Evolutionary conservation across 2,329 filamentous ascomycete species (phyloP), one percentile per base, ranked within the genome.

Genomic region (Fusarium albosuccineum): DNA sequence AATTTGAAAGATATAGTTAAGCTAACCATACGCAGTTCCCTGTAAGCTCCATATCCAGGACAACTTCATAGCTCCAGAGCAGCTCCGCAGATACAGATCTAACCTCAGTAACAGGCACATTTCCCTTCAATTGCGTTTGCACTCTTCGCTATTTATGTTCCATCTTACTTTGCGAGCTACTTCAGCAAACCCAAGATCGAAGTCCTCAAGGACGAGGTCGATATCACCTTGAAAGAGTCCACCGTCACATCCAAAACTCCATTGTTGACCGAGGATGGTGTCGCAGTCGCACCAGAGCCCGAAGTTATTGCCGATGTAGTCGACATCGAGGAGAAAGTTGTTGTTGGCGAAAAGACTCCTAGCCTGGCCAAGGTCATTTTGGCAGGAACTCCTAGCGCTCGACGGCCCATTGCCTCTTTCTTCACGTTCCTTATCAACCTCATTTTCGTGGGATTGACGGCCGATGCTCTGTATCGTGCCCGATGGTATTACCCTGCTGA

Each of bases 381-480:
- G 26, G 88, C 88, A 4, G 96, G 96, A 4, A 81, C 91, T 0
- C 95, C 96, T 2, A 93, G 89, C 70, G 87, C 91, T 7, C 85
- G 83, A n/a, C 93, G 89, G 52, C 81, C 87, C 11, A 71, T 89
- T 22, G 85, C 89, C 70, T 95, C 92, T 17, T 79, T 87, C 46
- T 70, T 89, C 27, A 92, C 92, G 0, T 87, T 94, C 52, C 78
- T 89, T 29, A 85, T 96, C 76, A 98, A 98, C 76, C 74, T 89
- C 16, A 79, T 85, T 3, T 81, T 96, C 40, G 84, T 93, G 6
- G 82, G 87, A 9, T 87, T 95, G 78, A 87, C 90, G 0, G 84
- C 90, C 27, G 96, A 99, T 77, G 87, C 94, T 39, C 84, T 97
- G 13, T 94, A 92, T 74, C 88, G 92, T 17, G 91, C 91, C 2